Evolutionary conservation across 495 filamentous ascomycete species (phyloP), one percentile per base, ranked within the genome.

Genomic region (Neurospora sp.): DNA sequence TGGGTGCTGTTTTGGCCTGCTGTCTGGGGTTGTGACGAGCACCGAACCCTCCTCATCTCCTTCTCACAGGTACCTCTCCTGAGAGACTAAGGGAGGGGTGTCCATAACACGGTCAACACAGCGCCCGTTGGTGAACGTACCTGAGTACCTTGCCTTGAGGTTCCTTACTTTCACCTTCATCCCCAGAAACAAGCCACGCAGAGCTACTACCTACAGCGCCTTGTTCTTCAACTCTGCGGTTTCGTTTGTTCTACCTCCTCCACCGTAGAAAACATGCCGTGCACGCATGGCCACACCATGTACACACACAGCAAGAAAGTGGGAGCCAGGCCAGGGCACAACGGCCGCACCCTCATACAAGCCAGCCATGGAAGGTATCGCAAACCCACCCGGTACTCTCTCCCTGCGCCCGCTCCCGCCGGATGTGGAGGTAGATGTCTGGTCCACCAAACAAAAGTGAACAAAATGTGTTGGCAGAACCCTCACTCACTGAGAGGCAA

Each of bases 381-480:
- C 74, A 77, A 71, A 75, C 72, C 31, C 9, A 46, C 70, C 23
- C 27, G 70, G 71, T 48, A 78, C 73, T 46, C 37, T 41, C 54
- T 66, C 54, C 54, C 66, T 11, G 44, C 71, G 69, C 73, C 76
- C 38, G 72, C 69, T 73, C 72, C 44, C 72, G 71, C 46, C 70
- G 69, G 71, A 54, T 73, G 38, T 59, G 42, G 31, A 74, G 69
- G 77, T 72, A 74, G 69, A 73, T 39, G 48, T 73, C 75, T 59
- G 66, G 75, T 74, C 72, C 39, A 75, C 75, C 77, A 77, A 75
- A 76, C 75, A 75, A 62, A 62, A 62, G 54, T 18, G 54, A 62
- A 62, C 54, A 62, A 62, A 62, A 73, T 76, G 76, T 71, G 76
- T 70, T 80, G 78, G 75, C 77, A 78, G 27, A 62, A 62, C 27